Conservation (phyloP, 116 monocot species). For the Phalaenopsis hybrid region DNA sequence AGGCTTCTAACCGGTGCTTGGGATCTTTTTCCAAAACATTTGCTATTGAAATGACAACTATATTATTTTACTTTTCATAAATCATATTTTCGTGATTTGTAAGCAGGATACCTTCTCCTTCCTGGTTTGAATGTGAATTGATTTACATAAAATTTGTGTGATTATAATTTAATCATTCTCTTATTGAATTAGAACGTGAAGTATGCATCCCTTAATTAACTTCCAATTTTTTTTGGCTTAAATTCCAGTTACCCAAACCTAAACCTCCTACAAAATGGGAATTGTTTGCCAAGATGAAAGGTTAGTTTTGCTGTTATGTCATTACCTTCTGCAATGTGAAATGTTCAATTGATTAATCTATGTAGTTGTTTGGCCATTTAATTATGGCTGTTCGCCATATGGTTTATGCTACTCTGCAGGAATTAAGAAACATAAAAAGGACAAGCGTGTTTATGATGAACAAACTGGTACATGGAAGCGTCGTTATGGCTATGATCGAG, state of each 20-base stretch:
- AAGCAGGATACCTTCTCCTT: not conserved
- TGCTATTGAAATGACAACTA: not conserved
- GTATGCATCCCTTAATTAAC: not conserved
- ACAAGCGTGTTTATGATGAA: conserved; percentile 83
- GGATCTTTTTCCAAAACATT: not conserved
- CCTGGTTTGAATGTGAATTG: not conserved
- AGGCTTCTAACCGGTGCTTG: not conserved
- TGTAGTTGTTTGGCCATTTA: not conserved
- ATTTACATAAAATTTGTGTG: not conserved
- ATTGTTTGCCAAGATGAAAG: conserved; percentile 80
- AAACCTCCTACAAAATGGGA: conserved; percentile 98
- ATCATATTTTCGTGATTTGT: not conserved
- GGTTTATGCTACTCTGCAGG: conserved; percentile 29
- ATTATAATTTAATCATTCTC: not conserved
- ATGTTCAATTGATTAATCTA: not conserved
- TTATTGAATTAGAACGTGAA: not conserved
- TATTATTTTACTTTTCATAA: not conserved
- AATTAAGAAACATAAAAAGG: conserved; percentile 79
- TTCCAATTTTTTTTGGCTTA: not conserved
- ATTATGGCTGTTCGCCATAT: not conserved
- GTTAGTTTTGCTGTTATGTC: conserved; percentile 21
- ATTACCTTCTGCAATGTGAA: not conserved
- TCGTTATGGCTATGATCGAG: conserved; percentile 90
- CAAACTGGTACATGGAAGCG: conserved; percentile 83
- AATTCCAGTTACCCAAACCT: conserved; percentile 73